These are phyloP conservation scores for Salix purpurea DNA, from an alignment of 345 rosid species.

Conservation along the genomic window DNA sequence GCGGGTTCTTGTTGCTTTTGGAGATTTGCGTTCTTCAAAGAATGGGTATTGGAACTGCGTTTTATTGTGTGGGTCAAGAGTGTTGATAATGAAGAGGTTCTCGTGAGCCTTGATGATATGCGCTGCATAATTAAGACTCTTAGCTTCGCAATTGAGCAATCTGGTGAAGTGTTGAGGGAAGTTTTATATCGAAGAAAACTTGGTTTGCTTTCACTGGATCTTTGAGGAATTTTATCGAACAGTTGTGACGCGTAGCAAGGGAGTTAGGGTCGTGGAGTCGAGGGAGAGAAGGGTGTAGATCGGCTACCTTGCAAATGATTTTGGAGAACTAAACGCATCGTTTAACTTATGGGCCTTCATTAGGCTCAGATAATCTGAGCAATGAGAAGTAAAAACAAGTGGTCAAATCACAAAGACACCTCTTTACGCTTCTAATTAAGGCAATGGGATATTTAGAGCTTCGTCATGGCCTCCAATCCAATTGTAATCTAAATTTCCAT, in stretches of 20 bases:
- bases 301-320: too few species aligned
- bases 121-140: conserved; percentile 15
- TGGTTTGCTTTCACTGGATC: neutral
- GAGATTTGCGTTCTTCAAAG: neutral
- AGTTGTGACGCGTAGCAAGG: neutral
- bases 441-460: too few species aligned
- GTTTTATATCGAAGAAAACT: neutral
- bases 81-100: conserved; percentile 2
- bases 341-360: too few species aligned
- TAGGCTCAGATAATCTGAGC: too few species aligned
- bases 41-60: conserved; percentile 4
- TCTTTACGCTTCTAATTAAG: too few species aligned
- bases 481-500: too few species aligned
- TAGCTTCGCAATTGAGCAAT: neutral
- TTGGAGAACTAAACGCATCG: too few species aligned
- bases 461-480: too few species aligned
- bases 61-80: neutral
- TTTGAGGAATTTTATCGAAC: neutral
- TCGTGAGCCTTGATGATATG: conserved; percentile 6
- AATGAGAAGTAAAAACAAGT: too few species aligned
- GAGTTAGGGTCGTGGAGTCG: too few species aligned
- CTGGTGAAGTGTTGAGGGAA: neutral
- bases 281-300: neutral
- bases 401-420: too few species aligned
- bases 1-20: neutral